Percentiles rank a stretch among this genome's conserved stretches.
Conservation (phyloP, 257 asterid species). For the Scutellaria barbata region DNA sequence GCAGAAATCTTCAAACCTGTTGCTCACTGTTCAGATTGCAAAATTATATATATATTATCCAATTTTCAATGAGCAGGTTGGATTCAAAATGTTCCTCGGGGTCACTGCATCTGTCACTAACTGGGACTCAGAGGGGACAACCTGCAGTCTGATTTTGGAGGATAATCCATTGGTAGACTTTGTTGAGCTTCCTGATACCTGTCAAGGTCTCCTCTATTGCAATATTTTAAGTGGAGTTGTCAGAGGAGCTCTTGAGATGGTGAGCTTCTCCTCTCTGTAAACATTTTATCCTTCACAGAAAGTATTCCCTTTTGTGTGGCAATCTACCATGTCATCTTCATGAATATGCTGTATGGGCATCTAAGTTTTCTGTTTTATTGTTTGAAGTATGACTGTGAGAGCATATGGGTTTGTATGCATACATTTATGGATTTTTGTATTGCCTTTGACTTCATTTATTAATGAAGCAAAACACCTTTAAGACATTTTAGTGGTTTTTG, state of each 20-base stretch:
- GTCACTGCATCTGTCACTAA: constrained; percentile 80
- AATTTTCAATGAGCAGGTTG: constrained; percentile 61
- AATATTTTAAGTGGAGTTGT: constrained; percentile 92
- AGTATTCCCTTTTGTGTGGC: neutral
- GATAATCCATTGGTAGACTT: constrained; percentile 97
- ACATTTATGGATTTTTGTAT: constrained; percentile 6
- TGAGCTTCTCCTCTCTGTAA: constrained; percentile 43
- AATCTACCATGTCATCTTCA: neutral
- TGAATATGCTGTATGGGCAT: constrained; percentile 2
- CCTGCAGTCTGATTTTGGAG: constrained; percentile 90
- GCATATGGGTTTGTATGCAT: constrained; percentile 6
- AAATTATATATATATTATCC: neutral
- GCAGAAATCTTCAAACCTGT: neutral
- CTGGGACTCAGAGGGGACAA: constrained; percentile 93
- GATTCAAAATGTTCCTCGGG: constrained; percentile 91
- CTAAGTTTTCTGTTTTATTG: neutral
- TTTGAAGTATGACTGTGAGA: constrained; percentile 9
- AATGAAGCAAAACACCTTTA: neutral
- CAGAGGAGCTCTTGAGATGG: constrained; percentile 98
- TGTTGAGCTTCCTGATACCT: constrained; percentile 97
- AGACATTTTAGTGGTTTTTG: neutral
- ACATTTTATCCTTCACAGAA: neutral
- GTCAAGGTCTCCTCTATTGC: constrained; percentile 95
- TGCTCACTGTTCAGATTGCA: neutral
- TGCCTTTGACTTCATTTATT: neutral